These are phyloP conservation scores for Penicillium cosmopolitanum DNA, from an alignment of 495 filamentous ascomycete genomes.

Conservation along the genomic window DNA sequence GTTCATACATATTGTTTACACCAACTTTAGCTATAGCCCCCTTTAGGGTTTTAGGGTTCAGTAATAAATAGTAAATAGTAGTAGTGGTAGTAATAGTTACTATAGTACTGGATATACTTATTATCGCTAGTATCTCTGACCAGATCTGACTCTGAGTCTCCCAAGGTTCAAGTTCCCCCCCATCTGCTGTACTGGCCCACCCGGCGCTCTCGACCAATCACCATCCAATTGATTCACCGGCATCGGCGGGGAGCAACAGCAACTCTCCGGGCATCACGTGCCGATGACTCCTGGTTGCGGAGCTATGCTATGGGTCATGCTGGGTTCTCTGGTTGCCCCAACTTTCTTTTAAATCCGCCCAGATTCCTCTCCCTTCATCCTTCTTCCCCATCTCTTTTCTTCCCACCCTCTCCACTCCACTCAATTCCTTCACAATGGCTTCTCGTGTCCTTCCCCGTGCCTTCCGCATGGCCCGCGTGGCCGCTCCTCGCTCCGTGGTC, in stretches of 20 bases:
- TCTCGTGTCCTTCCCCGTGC: constrained; percentile 81
- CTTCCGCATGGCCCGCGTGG: constrained; percentile 74
- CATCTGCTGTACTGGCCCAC: too few relatives aligned
- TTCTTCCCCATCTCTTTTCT: constrained; percentile 22
- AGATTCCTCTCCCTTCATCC: constrained; percentile 18
- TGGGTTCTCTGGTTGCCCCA: not conserved
- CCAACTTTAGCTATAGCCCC: too few relatives aligned
- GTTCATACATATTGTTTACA: too few relatives aligned
- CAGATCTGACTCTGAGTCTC: too few relatives aligned
- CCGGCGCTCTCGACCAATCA: constrained; percentile 1
- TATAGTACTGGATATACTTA: too few relatives aligned
- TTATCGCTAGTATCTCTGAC: too few relatives aligned
- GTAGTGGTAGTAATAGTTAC: too few relatives aligned
- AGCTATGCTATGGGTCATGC: constrained; percentile 4
- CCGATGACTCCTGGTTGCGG: constrained; percentile 21
- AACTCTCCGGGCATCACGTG: constrained; percentile 44
- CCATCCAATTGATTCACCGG: constrained; percentile 17
- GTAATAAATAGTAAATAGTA: too few relatives aligned
- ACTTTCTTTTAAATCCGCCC: constrained; percentile 25
- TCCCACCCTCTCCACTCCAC: constrained; percentile 24
- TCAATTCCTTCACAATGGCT: constrained; percentile 70
- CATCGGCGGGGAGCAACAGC: constrained; percentile 43
- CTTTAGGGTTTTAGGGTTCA: too few relatives aligned
- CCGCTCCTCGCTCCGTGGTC: constrained; percentile 59
- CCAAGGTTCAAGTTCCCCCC: too few relatives aligned